These are phyloP conservation scores for Cutaneotrichosporon dermatis DNA, from an alignment of 1,284 basidiomycete species.

Conservation along the genomic window DNA sequence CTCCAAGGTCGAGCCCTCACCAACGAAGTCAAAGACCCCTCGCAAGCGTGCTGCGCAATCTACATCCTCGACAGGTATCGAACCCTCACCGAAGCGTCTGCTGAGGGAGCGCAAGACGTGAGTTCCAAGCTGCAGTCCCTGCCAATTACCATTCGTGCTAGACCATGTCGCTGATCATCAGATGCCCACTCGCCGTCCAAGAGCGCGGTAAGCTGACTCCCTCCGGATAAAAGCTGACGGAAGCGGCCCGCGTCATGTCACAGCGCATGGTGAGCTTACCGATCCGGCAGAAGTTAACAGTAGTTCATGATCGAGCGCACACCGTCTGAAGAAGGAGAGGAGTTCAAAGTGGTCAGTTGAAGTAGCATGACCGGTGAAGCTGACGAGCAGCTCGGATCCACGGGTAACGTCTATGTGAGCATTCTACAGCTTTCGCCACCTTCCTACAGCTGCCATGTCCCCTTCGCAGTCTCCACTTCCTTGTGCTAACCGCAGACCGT, in stretches of 20 bases:
- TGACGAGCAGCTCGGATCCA: constrained; percentile 9
- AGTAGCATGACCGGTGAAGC: background rate
- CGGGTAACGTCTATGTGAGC: constrained; percentile 1
- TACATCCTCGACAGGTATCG: no score
- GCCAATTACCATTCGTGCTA: no score
- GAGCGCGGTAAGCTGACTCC: background rate
- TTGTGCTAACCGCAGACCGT: constrained; percentile 25
- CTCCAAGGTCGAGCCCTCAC: no score
- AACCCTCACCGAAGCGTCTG: no score
- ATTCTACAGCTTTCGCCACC: no score
- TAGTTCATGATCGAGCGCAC: constrained; percentile 29
- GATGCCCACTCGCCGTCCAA: background rate
- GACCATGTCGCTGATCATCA: background rate
- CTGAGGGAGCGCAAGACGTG: no score
- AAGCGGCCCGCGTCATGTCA: constrained; percentile 32
- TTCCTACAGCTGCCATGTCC: no score
- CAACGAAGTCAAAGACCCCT: no score
- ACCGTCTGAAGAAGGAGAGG: background rate
- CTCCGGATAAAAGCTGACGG: background rate
- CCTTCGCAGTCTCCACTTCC: background rate
- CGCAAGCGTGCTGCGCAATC: no score
- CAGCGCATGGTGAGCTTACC: constrained; percentile 32
- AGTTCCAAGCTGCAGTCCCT: no score
- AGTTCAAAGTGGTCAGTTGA: constrained; percentile 27
- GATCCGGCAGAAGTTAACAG: background rate